Percentiles rank a stretch among this genome's conserved stretches.
Conservation (phyloP, 2,329 filamentous ascomycete genomes). For the Tolypocladium pustulatum region DNA sequence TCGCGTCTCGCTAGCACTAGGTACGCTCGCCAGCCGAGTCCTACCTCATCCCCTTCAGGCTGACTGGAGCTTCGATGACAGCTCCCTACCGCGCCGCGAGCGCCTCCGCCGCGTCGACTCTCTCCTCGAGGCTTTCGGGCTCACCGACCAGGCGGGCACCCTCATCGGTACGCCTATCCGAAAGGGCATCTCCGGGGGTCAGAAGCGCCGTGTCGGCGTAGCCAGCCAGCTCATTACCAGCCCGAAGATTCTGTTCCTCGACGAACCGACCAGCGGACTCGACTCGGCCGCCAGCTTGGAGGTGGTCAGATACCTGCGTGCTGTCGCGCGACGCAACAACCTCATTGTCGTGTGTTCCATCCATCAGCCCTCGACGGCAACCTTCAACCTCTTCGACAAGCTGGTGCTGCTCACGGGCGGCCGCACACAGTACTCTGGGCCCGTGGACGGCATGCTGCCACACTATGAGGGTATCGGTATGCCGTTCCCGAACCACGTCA, state of each 20-base stretch:
- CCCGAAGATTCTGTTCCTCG: constrained; percentile 71
- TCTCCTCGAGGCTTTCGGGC: constrained; percentile 62
- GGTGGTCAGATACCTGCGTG: constrained; percentile 62
- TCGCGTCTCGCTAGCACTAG: constrained; percentile 53
- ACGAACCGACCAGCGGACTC: constrained; percentile 75
- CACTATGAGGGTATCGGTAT: constrained; percentile 55
- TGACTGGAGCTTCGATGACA: constrained; percentile 5
- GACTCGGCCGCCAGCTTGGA: constrained; percentile 70
- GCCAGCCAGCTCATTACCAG: constrained; percentile 73
- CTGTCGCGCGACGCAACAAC: constrained; percentile 55
- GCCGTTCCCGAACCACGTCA: constrained; percentile 58
- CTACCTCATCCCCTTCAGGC: neutral
- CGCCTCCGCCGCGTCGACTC: constrained; percentile 52
- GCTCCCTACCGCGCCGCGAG: constrained; percentile 36
- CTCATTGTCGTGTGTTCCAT: constrained; percentile 74
- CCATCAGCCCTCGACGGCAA: constrained; percentile 73
- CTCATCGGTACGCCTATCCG: constrained; percentile 73
- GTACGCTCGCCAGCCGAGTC: constrained; percentile 20
- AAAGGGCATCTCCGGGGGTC: constrained; percentile 76
- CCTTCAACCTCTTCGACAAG: constrained; percentile 73
- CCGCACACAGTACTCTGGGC: constrained; percentile 62
- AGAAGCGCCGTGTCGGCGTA: constrained; percentile 72
- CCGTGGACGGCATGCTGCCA: constrained; percentile 41
- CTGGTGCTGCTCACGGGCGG: constrained; percentile 63
- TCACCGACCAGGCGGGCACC: constrained; percentile 56